Base-by-base conservation (phyloP, 2,329 filamentous ascomycete species). In the Ophiostoma tasmaniense region DNA sequence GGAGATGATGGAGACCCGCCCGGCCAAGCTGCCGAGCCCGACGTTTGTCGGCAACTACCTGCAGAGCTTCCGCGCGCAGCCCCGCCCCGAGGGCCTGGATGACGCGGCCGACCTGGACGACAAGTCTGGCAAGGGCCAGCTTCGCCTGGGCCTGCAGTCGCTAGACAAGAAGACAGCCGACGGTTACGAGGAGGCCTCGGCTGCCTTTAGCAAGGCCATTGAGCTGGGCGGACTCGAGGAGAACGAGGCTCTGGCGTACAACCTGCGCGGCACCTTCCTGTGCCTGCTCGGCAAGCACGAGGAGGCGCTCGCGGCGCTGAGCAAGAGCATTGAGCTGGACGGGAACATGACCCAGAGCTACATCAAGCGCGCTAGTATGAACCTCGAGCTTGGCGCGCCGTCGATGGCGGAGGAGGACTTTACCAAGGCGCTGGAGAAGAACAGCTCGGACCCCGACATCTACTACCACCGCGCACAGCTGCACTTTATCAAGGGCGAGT, bases 11-110 rank as follows among this genome's bases (percentile, higher is more conserved):
- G 85, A 85, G 71, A 94, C 93, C 79, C 94, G 95, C 80, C 82
- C 84, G 42, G 90, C 92, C 81, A 94, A 92, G 81, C 86, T 99
- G 66, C 95, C 95, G 25, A 97, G 93, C 80, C 90, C 95, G 37
- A 97, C 93, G 14, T 99, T 98, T 75, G 93, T 99, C 73, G 92
- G 93, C 77, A 99, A 99, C 84, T 99, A 99, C 80, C 89, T 99
- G 39, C 94, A 98, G 82, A 98, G 94, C 82, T 99, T 99, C 90
- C 90, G 95, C 71, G 84, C 89, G 70, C 91, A 90, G 81, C 84
- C 88, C 65, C 86, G 92, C 1, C 94, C 95, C 3, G 87, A 84
- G 71, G 94, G 92, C 14, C 83, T 99, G 67, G 93, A 94, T 71
- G 92, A 96, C 74, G 85, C 87, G 8, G 87, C 84, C n/a, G 92